Evolutionary conservation across 495 filamentous ascomycete genomes (phyloP), one percentile per base, ranked within the genome.

Genomic region (Aspergillus hancockii): DNA sequence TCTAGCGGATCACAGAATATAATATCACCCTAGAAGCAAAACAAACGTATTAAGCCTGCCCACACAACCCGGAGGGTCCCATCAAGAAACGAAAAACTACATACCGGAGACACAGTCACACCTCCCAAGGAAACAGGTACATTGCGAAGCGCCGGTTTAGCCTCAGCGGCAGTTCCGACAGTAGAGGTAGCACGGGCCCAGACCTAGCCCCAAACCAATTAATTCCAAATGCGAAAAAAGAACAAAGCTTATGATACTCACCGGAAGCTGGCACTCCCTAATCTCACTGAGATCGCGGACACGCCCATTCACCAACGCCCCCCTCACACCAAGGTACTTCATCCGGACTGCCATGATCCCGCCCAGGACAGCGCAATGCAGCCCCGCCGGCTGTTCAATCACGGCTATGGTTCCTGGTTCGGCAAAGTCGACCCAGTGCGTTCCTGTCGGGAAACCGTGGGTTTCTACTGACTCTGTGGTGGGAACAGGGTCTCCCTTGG

Each of bases 271-370:
- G 16, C 76, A 74, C 34, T 59, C 75, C 18, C 63, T 66, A 46
- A 89, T 61, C 59, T 86, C 80, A 0, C 58, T 72, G 34, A 90
- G 58, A 73, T 90, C 88, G n/a, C 88, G 74, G 1, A 86, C 80
- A 30, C 86, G 68, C 0, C 88, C 88, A 56, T 79, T 74, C 0
- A 88, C 81, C 19, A 90, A 73, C 4, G 83, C 78, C 13, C 73
- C 84, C 53, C 68, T 70, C 0, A 80, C 79, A 1, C 90, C 81
- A 0, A 83, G 70, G 8, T 70, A 58, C 56, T 81, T 82, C 81
- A 89, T 85, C 23, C 87, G 71, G 13, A 78, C 72, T 1, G 85
- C 88, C 77, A 90, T 87, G 56, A 90, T 88, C 2, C 86, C 87
- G 31, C 88, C 88, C 0, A 88, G 71, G 12, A 87, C 81, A 10